Base-by-base conservation (phyloP, 164 flowering plant genomes). In the Macadamia tetraphylla region DNA sequence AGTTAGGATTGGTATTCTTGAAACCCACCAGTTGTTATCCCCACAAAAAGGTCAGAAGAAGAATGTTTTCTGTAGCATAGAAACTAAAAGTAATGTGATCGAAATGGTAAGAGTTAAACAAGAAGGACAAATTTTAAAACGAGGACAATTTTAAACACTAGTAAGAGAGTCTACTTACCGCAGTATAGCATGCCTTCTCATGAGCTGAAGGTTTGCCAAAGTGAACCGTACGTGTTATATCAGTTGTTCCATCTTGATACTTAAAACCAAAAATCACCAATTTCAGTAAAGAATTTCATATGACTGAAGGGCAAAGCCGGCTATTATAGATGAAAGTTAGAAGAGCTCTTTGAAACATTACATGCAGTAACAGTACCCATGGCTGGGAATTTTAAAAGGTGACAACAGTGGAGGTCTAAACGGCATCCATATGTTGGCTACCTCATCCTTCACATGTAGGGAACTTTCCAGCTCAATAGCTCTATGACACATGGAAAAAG, bases 201-300 rank as follows among this genome's bases (percentile, higher is more conserved):
- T 92, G 99, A 17, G 85, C 81, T 18, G 97, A 87, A 65, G 99
- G 96, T 61, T 82, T 84, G 71, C 99, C 99, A 81, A 92, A 94
- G 79, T 94, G 99, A 71, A 94, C 94, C 0, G 99, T 92, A 65
- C 99, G 82, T 23, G 98, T 94, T 75, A 94, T 90, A 76, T 94
- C 99, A 63, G 99, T 94, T 63, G 99, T 94, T 79, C 99, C 99
- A 78, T 94, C 99, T 67, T 79, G 82, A 84, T 92, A 94, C 99
- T 94, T 78, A 66, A 81, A 61, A 9, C 32, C 40, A 56, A 23
- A 23, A 23, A 23, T 23, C 23, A 49, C 63, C 35, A 67, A 46
- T 8, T 68, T 57, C 48, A 67, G 57, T 58, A 58, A 57, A 29
- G 10, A 62, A 57, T 23, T 42, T 12, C 6, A 62, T 31, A 60